Percentiles rank a stretch among this genome's conserved stretches.
Conservation (phyloP, 2,329 filamentous ascomycete genomes). For the Sphaerulina musiva region DNA sequence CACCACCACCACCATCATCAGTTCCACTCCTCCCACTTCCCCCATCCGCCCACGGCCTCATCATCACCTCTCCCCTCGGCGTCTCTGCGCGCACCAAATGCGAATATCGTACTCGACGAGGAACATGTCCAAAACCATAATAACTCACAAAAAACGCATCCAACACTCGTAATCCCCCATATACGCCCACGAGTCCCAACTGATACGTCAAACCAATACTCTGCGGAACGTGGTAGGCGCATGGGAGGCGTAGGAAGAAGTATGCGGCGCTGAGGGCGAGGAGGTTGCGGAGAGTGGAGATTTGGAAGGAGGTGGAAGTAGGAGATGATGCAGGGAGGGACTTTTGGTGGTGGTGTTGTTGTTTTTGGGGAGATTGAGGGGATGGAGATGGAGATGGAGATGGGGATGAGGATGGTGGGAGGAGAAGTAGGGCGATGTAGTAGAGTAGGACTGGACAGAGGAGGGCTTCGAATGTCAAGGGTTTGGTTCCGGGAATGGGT, state of each 20-base stretch:
- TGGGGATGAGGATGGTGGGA: slow-evolving; percentile 38
- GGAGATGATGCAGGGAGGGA: too few species aligned
- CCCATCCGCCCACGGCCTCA: slow-evolving; percentile 19
- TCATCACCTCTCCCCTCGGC: slow-evolving; percentile 20
- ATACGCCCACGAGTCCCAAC: slow-evolving; percentile 40
- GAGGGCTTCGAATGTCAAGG: slow-evolving; percentile 37
- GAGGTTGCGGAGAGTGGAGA: slow-evolving; percentile 34
- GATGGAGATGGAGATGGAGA: slow-evolving; percentile 8
- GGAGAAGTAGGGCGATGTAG: slow-evolving; percentile 39
- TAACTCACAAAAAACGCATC: slow-evolving; percentile 43
- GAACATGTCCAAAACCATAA: slow-evolving; percentile 38
- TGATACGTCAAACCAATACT: slow-evolving; percentile 44
- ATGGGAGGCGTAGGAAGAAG: slow-evolving; percentile 40
- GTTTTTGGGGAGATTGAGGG: too few species aligned
- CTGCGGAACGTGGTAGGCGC: slow-evolving; percentile 40
- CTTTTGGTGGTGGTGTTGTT: too few species aligned
- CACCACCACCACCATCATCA: too few species aligned
- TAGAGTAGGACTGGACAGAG: slow-evolving; percentile 39
- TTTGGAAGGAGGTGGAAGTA: slow-evolving; percentile 5
- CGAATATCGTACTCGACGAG: slow-evolving; percentile 38
- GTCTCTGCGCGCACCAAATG: slow-evolving; percentile 33
- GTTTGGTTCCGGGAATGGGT: slow-evolving; percentile 38
- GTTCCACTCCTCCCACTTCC: slow-evolving; percentile 8
- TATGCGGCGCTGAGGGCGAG: slow-evolving; percentile 36
- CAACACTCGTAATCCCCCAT: slow-evolving; percentile 39